Evolutionary conservation across 257 asterid species (phyloP).

Genomic region (Scutellaria baicalensis): DNA sequence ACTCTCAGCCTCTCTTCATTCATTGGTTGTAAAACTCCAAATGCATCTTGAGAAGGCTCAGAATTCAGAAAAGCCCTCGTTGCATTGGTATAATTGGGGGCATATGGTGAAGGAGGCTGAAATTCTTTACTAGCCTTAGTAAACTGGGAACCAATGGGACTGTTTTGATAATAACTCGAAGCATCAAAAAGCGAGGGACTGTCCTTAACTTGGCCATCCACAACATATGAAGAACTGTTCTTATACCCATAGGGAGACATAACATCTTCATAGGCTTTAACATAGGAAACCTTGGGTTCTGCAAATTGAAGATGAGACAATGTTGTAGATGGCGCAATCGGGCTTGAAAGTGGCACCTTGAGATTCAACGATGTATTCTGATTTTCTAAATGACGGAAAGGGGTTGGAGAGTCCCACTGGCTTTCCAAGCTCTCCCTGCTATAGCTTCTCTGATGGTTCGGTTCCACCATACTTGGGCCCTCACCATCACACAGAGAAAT

Average conservation of each 20-base stretch:
- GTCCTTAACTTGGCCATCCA: constrained; percentile 24
- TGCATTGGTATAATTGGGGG: constrained; percentile 20
- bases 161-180: constrained; percentile 21
- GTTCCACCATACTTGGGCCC: constrained; percentile 39
- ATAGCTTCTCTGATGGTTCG: constrained; percentile 45
- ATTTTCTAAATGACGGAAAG: constrained; percentile 31
- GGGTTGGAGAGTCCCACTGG: constrained; percentile 38
- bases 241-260: constrained; percentile 19
- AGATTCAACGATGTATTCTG: constrained; percentile 23
- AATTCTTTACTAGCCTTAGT: constrained; percentile 23
- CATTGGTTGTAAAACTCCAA: constrained; percentile 14
- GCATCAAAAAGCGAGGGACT: constrained; percentile 27
- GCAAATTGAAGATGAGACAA: constrained; percentile 30
- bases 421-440: constrained; percentile 59
- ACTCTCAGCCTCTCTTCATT: constrained; percentile 20
- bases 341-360: constrained; percentile 22
- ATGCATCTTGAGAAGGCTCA: constrained; percentile 22
- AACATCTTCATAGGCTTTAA: constrained; percentile 26
- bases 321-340: constrained; percentile 31
- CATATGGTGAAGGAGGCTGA: constrained; percentile 27
- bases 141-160: constrained; percentile 11
- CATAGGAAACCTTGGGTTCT: constrained; percentile 25
- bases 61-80: constrained; percentile 16
- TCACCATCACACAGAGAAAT: constrained; percentile 52
- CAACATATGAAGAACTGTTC: constrained; percentile 8